Evolutionary conservation across 306 rosid species (phyloP), one percentile per base, ranked within the genome.

Genomic region (Macrotyloma uniflorum): DNA sequence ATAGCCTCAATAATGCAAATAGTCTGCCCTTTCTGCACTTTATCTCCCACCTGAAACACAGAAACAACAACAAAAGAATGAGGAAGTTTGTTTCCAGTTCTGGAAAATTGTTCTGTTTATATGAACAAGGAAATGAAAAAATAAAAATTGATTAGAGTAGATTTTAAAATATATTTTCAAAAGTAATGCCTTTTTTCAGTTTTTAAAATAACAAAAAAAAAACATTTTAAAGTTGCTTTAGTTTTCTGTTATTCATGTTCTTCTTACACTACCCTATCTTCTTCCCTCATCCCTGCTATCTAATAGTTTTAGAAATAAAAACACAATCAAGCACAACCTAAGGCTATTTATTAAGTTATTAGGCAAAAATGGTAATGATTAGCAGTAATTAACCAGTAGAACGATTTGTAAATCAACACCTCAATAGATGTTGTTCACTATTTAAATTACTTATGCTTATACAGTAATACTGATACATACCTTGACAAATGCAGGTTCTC

Each of bases 1-100:
- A 94, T 94, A 77, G 97, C 98, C 86, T 94, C 98, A 69, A 94
- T 83, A 66, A 94, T 94, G 86, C 98, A 94, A 36, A 94, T 1
- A 24, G 87, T 88, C 82, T 94, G 97, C 32, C 98, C 98, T 82
- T 94, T 92, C 87, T 90, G 88, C 75, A 94, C 98, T 77, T 89
- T 88, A 72, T 92, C 97, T 75, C 98, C 98, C 22, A 94, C 97
- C 98, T 94, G 93, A 76, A 83, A 66, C 61, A 79, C 97, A 90
- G 90, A 78, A 81, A n/a, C n/a, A n/a, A n/a, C n/a, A n/a, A n/a
- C n/a, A n/a, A n/a, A n/a, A n/a, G n/a, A n/a, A n/a, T n/a, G n/a
- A n/a, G n/a, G n/a, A n/a, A n/a, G n/a, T n/a, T n/a, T n/a, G n/a
- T n/a, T n/a, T n/a, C n/a, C n/a, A n/a, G n/a, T n/a, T n/a, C n/a